These are phyloP conservation scores for Nicotiana knightiana DNA, from an alignment of 257 asterid genomes.

Conservation along the genomic window DNA sequence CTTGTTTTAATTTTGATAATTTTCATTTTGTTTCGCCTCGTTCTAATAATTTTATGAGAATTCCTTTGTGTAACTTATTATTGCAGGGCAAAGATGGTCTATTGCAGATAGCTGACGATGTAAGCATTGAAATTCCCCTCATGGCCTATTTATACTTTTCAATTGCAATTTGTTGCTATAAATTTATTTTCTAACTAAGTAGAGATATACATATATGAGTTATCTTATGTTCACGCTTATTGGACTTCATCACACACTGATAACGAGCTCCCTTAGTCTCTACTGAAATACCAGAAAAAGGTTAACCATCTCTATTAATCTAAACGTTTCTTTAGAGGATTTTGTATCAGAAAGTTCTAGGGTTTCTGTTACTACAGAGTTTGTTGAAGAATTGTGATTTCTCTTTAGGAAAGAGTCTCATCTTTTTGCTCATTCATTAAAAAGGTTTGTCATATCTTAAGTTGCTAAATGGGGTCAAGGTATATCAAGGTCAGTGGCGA, in stretches of 20 bases:
- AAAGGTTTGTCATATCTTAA: too few species aligned
- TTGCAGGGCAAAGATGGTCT: conserved; percentile 73
- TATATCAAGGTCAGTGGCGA: too few species aligned
- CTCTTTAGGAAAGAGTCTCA: too few species aligned
- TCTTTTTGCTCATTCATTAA: too few species aligned
- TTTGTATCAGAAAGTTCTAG: too few species aligned
- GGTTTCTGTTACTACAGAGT: too few species aligned
- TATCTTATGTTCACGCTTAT: background rate
- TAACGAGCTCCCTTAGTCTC: background rate
- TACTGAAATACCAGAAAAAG: too few species aligned
- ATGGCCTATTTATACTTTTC: background rate
- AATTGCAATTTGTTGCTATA: background rate
- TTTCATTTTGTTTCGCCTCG: background rate
- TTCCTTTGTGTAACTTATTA: background rate
- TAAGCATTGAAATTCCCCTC: conserved; percentile 34
- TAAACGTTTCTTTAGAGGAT: too few species aligned
- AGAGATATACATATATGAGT: background rate
- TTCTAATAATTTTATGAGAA: background rate
- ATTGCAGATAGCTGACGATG: conserved; percentile 86
- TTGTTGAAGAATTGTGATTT: too few species aligned
- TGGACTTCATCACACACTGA: background rate
- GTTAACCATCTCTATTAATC: too few species aligned
- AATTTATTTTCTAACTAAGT: background rate
- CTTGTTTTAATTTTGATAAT: background rate
- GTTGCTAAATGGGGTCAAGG: too few species aligned